Base-by-base conservation (phyloP, 257 asterid genomes). In the Salvia rosmarinus region DNA sequence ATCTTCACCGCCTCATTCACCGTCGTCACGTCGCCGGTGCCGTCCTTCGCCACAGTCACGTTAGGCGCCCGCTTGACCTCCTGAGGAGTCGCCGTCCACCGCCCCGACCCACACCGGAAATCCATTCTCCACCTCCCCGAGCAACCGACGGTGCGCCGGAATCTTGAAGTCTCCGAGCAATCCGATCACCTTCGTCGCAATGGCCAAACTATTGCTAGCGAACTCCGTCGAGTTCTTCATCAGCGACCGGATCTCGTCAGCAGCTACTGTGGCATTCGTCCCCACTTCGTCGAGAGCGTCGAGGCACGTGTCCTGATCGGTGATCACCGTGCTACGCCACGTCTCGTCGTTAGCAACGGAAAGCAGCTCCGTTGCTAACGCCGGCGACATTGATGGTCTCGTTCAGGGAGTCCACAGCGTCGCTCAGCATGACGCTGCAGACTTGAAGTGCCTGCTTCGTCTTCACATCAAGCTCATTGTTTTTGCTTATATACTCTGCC, bases 121-220 rank as follows among this genome's bases (percentile, higher is more conserved):
- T 0, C 63, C 79, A 0, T 71, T 6, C 3, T 30, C 80, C 62
- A n/a, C 62, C 54, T 30, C 55, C 2, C 34, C 80, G 62, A 87
- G 34, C 12, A 89, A 74, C 44, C 83, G 85, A 68, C 98, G 80
- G 73, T 87, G 82, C 1, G 64, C 35, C 39, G 94, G 92, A 13
- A 81, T 70, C 4, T 84, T 76, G 76, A 82, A 82, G 1, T 82
- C 56, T 0, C 82, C 76, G 3, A 87, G 79, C 8, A 85, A 46
- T 0, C 77, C 77, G n/a, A 89, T 35, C 9, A 87, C 62, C 55
- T 84, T 86, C 8, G 95, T n/a, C 0, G 78, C 95, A n/a, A 91
- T 91, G 19, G 97, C 97, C 57, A 91, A 76, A 47, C 98, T 86
- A 42, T 89, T 89, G 75, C 96, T 86, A 1, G 87, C 80, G 39